Conservation (phyloP, 495 filamentous ascomycete species). For the Penicillium goetzii region DNA sequence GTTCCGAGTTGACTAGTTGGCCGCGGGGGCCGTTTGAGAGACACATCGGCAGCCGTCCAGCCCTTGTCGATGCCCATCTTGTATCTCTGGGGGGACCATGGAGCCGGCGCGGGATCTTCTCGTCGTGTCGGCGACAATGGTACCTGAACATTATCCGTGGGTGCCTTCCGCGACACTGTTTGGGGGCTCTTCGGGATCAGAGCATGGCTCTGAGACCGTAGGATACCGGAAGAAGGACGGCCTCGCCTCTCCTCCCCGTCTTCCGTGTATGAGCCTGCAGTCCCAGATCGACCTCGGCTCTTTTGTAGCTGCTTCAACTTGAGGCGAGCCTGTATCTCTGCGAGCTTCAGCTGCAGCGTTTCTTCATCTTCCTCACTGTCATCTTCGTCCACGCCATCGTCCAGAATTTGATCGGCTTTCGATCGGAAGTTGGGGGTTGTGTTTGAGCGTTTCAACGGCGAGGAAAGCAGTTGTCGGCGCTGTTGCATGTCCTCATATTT, state of each 20-base stretch:
- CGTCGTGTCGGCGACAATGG: constrained; percentile 76
- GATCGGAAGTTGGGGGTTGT: constrained; percentile 45
- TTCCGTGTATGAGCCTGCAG: constrained; percentile 27
- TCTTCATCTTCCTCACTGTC: constrained; percentile 81
- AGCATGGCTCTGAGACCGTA: constrained; percentile 25
- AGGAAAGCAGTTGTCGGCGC: constrained; percentile 64
- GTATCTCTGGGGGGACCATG: constrained; percentile 78
- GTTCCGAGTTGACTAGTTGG: constrained; percentile 41
- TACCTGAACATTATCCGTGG: constrained; percentile 64
- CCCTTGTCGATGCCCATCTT: constrained; percentile 91
- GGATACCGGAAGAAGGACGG: constrained; percentile 33
- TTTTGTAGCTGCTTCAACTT: constrained; percentile 87
- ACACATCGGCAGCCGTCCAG: constrained; percentile 78
- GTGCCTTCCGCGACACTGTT: constrained; percentile 19
- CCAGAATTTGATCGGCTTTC: constrained; percentile 37
- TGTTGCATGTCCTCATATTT: constrained; percentile 66
- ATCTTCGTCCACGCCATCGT: constrained; percentile 43
- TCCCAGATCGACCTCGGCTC: constrained; percentile 44
- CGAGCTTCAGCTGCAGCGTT: constrained; percentile 77
- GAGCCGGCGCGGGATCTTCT: constrained; percentile 48
- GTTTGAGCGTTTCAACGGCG: constrained; percentile 60
- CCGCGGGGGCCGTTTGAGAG: constrained; percentile 69
- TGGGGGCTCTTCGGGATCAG: constrained; percentile 32
- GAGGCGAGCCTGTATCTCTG: constrained; percentile 82
- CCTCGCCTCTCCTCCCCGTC: constrained; percentile 28